Evolutionary conservation across 2,329 filamentous ascomycete species (phyloP), one percentile per base, ranked within the genome.

Genomic region (Trichoderma simmonsii): DNA sequence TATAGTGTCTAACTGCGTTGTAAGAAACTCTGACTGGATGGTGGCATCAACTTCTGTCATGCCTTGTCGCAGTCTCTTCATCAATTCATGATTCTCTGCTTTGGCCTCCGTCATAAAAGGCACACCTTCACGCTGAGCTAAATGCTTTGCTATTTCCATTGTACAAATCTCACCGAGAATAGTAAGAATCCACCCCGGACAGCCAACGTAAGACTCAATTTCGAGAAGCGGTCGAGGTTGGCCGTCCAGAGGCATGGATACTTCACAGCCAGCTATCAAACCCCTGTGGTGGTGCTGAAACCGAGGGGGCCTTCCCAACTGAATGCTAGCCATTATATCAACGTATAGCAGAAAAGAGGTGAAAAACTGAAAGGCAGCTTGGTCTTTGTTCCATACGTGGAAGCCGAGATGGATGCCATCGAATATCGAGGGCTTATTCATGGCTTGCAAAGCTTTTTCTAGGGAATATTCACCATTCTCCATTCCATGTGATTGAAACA

Each of bases 331-430:
- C 21, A 76, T 34, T 0, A 75, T 71, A 24, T 76, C 74, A 1
- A 60, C 63, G 3, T 59, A 81, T 5, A 85, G 62, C 0, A 85
- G 75, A 14, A 77, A 75, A 1, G 77, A 79, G 6, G 76, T 76
- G 48, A 77, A 83, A 63, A 81, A 85, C 69, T 76, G 78, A 62
- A 81, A 81, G 24, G 76, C 80, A 3, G 80, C 77, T 66, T 84
- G 80, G 54, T 81, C 80, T 14, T 76, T 74, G 63, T 76, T 80
- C 77, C 79, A 79, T 12, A 78, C 74, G 82, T 6, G 24, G n/a
- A 61, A 70, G 14, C 62, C 62, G 3, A 54, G 32, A 4, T 65
- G n/a, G 21, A 54, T 34, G 12, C 28, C 34, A 2, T 36, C 34
- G 18, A 70, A 70, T 54, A 63, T 70, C 6, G 62, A 65, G 4